Evolutionary conservation across 352 stramenopile genomes (phyloP).

Genomic region (Peronospora tabacina): DNA sequence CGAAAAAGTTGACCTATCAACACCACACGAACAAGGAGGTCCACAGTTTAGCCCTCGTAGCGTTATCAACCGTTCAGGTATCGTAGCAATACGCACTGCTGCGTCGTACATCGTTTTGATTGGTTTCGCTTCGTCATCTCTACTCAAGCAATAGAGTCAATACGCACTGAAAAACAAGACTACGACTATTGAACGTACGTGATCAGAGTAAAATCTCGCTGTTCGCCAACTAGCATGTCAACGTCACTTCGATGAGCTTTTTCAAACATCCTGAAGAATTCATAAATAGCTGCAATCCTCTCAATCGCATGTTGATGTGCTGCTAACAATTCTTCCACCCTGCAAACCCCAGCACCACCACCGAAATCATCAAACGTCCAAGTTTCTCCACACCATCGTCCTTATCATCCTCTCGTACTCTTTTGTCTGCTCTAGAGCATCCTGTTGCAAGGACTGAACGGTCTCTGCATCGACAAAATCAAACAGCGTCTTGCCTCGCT

Average conservation of each 20-base stretch:
- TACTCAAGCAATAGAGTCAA: conserved; percentile 3
- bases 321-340: conserved; percentile 58
- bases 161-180: neutral
- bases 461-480: conserved; percentile 82
- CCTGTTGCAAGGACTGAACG: conserved; percentile 67
- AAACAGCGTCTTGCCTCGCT: conserved; percentile 67
- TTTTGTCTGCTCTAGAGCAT: conserved; percentile 61
- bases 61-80: neutral
- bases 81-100: conserved; percentile 22
- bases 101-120: conserved; percentile 39
- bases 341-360: conserved; percentile 9
- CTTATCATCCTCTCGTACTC: conserved; percentile 28
- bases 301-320: conserved; percentile 54
- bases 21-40: neutral
- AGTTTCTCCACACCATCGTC: neutral
- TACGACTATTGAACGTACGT: conserved; percentile 9
- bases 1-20: conserved; percentile 62
- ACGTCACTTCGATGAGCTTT: conserved; percentile 32
- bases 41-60: neutral
- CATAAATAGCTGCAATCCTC: conserved; percentile 53
- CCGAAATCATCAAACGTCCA: neutral
- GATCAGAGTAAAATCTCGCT: conserved; percentile 23
- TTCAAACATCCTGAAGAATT: conserved; percentile 60
- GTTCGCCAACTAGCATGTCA: conserved; percentile 22
- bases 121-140: conserved; percentile 29